phyloP scores from a whole-genome alignment of 2,329 filamentous ascomycete genomes.

The Dothideomycetes sp. region DNA sequence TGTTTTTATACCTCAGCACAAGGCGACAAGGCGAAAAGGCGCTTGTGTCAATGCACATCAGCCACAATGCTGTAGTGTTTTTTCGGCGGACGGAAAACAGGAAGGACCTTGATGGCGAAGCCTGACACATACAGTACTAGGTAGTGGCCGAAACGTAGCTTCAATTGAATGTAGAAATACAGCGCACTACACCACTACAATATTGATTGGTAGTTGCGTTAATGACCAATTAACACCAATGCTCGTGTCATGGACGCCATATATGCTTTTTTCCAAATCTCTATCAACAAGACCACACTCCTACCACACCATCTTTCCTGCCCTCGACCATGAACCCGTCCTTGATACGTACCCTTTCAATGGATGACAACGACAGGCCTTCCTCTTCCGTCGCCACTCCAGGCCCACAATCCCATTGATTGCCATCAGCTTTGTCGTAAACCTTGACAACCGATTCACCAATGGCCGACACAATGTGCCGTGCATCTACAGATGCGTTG shows the following conservation, averaged over 20 bases:
- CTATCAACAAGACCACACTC: constrained; percentile 70
- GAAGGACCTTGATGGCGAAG: background rate
- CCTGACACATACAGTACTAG: too few relatives aligned
- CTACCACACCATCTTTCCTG: constrained; percentile 75
- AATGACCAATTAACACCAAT: too few relatives aligned
- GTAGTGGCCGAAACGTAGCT: too few relatives aligned
- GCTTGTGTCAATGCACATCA: too few relatives aligned
- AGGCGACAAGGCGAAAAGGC: too few relatives aligned
- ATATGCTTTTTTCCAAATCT: too few relatives aligned
- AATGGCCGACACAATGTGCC: constrained; percentile 81
- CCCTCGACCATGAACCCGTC: constrained; percentile 94
- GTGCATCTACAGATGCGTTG: constrained; percentile 92
- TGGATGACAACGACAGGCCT: constrained; percentile 45
- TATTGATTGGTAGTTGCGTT: too few relatives aligned
- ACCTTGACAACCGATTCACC: constrained; percentile 94
- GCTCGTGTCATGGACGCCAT: too few relatives aligned
- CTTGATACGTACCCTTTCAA: constrained; percentile 82
- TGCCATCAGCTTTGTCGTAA: constrained; percentile 92
- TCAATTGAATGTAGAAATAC: too few relatives aligned
- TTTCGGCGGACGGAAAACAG: too few relatives aligned
- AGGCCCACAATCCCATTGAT: constrained; percentile 93
- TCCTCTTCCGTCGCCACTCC: constrained; percentile 55
- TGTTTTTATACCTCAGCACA: too few relatives aligned
- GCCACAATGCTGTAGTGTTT: background rate
- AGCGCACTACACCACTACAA: too few relatives aligned